phyloP scores from a whole-genome alignment of 139 green algal genomes.

The Astrephomene gubernaculifera region DNA sequence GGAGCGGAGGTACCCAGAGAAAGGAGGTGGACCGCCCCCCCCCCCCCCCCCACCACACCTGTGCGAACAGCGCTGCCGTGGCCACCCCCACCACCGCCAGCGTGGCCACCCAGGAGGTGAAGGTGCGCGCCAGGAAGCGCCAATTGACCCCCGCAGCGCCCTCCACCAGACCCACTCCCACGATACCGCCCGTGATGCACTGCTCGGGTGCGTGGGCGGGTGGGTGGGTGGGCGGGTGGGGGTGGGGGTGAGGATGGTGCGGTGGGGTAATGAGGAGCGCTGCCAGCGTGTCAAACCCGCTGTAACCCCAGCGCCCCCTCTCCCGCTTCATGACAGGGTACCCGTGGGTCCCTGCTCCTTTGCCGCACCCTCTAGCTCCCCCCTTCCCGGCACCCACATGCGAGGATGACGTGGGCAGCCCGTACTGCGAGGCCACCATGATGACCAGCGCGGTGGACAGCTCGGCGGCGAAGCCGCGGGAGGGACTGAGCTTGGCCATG shows the following conservation, averaged over 20 bases:
- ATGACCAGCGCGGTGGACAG: slow-evolving; percentile 73
- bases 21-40: too few species aligned
- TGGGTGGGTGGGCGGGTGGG: too few species aligned
- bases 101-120: slow-evolving; percentile 55
- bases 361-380: too few species aligned
- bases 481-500: slow-evolving; percentile 72
- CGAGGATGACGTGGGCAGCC: slow-evolving; percentile 42
- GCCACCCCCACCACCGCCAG: slow-evolving; percentile 51
- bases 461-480: slow-evolving; percentile 76
- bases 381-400: too few species aligned
- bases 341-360: too few species aligned
- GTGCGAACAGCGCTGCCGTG: slow-evolving; percentile 60
- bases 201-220: too few species aligned
- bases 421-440: slow-evolving; percentile 54
- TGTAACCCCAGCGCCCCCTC: too few species aligned
- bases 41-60: slow-evolving; percentile 6
- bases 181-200: slow-evolving; percentile 64
- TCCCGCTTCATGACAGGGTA: too few species aligned
- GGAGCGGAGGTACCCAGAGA: too few species aligned
- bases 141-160: slow-evolving; percentile 67
- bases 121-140: slow-evolving; percentile 50
- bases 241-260: too few species aligned
- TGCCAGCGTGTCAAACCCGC: too few species aligned
- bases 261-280: too few species aligned
- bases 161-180: slow-evolving; percentile 65